Conservation (phyloP, 495 filamentous ascomycete genomes). For the Amorphotheca resinae region DNA sequence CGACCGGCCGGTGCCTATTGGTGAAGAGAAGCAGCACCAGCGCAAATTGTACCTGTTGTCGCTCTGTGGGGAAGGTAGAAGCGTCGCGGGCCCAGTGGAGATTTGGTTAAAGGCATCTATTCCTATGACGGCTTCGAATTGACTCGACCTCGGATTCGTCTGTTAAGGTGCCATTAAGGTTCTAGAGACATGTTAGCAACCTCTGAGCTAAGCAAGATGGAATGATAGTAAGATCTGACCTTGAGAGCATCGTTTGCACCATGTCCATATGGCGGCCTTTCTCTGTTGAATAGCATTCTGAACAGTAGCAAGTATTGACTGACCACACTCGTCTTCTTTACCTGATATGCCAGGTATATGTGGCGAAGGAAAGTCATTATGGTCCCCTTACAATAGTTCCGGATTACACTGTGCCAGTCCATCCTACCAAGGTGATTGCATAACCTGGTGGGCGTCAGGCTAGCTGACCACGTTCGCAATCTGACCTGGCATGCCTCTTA, state of each 20-base stretch:
- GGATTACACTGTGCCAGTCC: constrained; percentile 8
- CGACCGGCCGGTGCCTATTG: constrained; percentile 12
- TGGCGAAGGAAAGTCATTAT: constrained; percentile 16
- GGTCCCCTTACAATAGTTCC: constrained; percentile 5
- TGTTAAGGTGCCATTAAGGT: no score
- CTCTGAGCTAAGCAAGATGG: not conserved
- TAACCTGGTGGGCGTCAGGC: constrained; percentile 7
- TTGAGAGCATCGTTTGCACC: constrained; percentile 23
- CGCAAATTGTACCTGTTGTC: constrained; percentile 15
- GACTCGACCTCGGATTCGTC: no score
- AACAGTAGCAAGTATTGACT: constrained; percentile 21
- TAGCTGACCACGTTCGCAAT: constrained; percentile 1
- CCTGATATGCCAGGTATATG: constrained; percentile 16
- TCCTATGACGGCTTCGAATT: constrained; percentile 5
- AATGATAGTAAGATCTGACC: constrained; percentile 13
- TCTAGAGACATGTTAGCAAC: not conserved
- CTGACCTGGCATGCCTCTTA: constrained; percentile 14
- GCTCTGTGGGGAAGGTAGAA: constrained; percentile 17
- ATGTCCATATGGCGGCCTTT: constrained; percentile 18
- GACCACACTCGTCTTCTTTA: constrained; percentile 16
- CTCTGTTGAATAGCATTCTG: constrained; percentile 20
- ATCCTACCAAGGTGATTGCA: constrained; percentile 3
- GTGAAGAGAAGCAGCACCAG: constrained; percentile 13
- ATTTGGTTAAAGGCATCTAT: constrained; percentile 11
- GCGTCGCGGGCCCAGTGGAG: constrained; percentile 23